A percentile compares a stretch with the other conserved stretches of the same genome.
These are phyloP conservation scores for Tritrichomonas foetus DNA, from an alignment of 208 protist genomes.

Conservation along the genomic window DNA sequence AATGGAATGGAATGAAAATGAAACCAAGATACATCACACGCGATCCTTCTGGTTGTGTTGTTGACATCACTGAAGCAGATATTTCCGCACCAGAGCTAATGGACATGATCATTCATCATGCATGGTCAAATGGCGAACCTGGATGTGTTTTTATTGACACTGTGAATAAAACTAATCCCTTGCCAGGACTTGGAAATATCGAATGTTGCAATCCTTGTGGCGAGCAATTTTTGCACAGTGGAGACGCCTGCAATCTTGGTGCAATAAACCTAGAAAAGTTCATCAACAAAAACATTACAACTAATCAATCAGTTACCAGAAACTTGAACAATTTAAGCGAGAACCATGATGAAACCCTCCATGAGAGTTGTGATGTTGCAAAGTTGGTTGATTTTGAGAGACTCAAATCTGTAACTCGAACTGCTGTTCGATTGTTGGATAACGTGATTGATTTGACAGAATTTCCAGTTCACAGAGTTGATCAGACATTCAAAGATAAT, in stretches of 20 bases:
- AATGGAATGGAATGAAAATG: background rate
- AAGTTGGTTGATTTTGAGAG: background rate
- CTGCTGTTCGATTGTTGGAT: background rate
- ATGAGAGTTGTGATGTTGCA: too few species aligned
- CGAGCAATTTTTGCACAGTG: background rate
- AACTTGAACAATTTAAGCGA: too few species aligned
- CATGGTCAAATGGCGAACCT: background rate
- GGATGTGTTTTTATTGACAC: background rate
- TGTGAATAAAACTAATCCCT: background rate
- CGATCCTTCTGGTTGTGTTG: background rate
- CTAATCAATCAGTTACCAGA: too few species aligned
- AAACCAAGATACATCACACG: background rate
- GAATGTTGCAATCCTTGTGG: background rate
- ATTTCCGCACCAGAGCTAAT: slow-evolving; percentile 5
- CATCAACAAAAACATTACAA: background rate
- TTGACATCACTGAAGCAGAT: background rate
- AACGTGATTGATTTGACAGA: background rate
- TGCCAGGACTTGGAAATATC: background rate
- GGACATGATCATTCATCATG: background rate
- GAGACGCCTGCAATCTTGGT: background rate
- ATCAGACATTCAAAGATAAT: background rate
- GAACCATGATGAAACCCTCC: background rate
- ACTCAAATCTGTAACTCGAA: background rate
- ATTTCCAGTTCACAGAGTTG: background rate
- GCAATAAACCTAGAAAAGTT: background rate